A percentile compares a stretch with the other conserved stretches of the same genome.
phyloP scores from a whole-genome alignment of 1,284 basidiomycete genomes.

The Melampsora medusae region DNA sequence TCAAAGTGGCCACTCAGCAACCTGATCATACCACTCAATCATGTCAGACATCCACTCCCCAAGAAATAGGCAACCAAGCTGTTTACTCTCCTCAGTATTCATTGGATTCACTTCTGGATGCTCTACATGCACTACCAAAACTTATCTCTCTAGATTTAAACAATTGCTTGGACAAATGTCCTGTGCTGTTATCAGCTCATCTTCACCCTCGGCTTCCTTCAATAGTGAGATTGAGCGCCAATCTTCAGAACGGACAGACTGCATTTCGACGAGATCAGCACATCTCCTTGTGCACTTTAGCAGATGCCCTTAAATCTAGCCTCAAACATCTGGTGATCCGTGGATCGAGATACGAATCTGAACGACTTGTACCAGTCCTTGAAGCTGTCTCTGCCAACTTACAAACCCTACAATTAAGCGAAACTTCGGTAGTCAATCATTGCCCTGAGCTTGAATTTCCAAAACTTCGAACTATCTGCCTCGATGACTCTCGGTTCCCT shows the following conservation, averaged over 20 bases:
- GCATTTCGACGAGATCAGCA: slow-evolving; percentile 8
- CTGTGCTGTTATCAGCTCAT: neutral
- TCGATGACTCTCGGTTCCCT: slow-evolving; percentile 33
- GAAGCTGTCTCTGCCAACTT: neutral
- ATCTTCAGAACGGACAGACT: slow-evolving; percentile 6
- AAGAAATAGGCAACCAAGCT: neutral
- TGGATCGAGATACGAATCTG: slow-evolving; percentile 21
- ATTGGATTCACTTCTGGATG: neutral
- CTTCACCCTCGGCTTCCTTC: neutral
- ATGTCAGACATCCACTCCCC: too few species aligned
- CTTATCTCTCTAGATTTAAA: slow-evolving; percentile 14
- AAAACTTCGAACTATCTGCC: slow-evolving; percentile 11
- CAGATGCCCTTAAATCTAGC: slow-evolving; percentile 1
- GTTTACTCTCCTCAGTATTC: slow-evolving; percentile 4
- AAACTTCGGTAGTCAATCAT: slow-evolving; percentile 20
- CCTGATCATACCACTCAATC: neutral
- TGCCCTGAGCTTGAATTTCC: slow-evolving; percentile 14
- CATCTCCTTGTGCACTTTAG: slow-evolving; percentile 10
- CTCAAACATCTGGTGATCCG: slow-evolving; percentile 25
- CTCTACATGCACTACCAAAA: slow-evolving; percentile 17
- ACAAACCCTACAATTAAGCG: slow-evolving; percentile 28
- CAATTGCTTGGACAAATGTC: slow-evolving; percentile 31
- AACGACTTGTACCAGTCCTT: slow-evolving; percentile 15
- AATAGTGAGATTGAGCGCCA: slow-evolving; percentile 16
- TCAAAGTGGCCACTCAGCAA: neutral